A percentile compares a stretch with the other conserved stretches of the same genome.
Conservation (phyloP, 2,329 filamentous ascomycete genomes). For the Xylariomycetidae sp. region DNA sequence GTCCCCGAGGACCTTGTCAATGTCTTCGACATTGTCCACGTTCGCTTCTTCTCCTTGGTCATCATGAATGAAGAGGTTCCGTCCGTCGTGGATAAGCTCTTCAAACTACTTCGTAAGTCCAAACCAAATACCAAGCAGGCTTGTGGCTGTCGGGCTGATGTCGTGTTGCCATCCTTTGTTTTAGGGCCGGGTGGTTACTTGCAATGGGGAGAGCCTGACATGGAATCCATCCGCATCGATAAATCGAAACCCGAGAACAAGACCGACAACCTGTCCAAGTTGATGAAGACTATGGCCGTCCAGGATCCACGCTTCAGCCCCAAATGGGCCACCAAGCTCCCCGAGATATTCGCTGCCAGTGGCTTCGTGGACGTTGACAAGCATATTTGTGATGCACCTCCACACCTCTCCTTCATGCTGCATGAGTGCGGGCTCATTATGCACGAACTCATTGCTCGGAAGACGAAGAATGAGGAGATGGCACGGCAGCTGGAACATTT, state of each 20-base stretch:
- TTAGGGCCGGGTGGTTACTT: constrained; percentile 14
- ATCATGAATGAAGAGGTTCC: constrained; percentile 9
- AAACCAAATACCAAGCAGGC: no score
- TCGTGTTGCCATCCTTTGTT: no score
- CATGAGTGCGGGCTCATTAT: constrained; percentile 13
- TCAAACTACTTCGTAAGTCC: constrained; percentile 4
- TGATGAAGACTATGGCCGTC: constrained; percentile 2
- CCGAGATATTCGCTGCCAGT: constrained; percentile 5
- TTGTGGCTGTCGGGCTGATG: no score
- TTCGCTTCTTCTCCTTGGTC: constrained; percentile 19
- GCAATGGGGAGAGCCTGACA: constrained; percentile 12
- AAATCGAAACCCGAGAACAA: constrained; percentile 3
- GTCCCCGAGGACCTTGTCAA: constrained; percentile 14
- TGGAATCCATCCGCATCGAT: constrained; percentile 5
- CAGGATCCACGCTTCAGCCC: constrained; percentile 8
- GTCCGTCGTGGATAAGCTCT: constrained; percentile 1
- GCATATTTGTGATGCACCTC: constrained; percentile 7
- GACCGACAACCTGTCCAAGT: neutral
- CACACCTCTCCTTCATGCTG: constrained; percentile 7
- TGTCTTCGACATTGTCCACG: constrained; percentile 17
- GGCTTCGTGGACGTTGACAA: constrained; percentile 6
- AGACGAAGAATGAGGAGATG: constrained; percentile 11
- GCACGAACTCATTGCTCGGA: constrained; percentile 14
- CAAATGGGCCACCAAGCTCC: constrained; percentile 6
- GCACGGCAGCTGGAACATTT: constrained; percentile 6